Percentiles rank a stretch among this genome's conserved stretches.
phyloP scores from a whole-genome alignment of 805 yeast genomes.

The Tetrapisispora arboricola region DNA sequence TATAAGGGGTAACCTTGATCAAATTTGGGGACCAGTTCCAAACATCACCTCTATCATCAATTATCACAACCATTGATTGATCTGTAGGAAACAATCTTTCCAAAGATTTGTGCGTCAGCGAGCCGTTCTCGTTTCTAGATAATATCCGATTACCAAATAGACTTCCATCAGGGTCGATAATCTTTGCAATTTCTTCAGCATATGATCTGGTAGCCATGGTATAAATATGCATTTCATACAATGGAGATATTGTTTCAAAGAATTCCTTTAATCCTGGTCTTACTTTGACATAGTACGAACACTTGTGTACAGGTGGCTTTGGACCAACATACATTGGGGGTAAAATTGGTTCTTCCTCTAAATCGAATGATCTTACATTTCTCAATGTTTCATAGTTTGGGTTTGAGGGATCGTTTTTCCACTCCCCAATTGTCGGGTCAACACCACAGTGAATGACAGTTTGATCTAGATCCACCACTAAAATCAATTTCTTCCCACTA shows the following conservation, averaged over 20 bases:
- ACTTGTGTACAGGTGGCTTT: conserved; percentile 44
- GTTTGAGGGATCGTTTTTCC: conserved; percentile 79
- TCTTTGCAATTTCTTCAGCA: conserved; percentile 79
- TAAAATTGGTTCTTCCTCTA: conserved; percentile 61
- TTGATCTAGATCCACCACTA: conserved; percentile 95
- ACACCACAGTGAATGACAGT: conserved; percentile 97
- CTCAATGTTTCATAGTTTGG: conserved; percentile 79
- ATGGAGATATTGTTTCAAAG: conserved; percentile 47
- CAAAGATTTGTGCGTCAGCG: conserved; percentile 77
- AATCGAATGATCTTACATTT: conserved; percentile 66
- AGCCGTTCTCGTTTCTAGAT: conserved; percentile 91
- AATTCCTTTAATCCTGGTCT: conserved; percentile 81
- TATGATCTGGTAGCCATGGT: conserved; percentile 97
- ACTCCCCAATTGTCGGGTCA: conserved; percentile 92
- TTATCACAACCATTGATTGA: conserved; percentile 90
- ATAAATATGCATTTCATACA: conserved; percentile 86
- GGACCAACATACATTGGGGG: conserved; percentile 56
- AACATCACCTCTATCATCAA: conserved; percentile 96
- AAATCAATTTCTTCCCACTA: conserved; percentile 56
- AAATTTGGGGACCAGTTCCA: conserved; percentile 96
- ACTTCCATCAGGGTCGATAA: conserved; percentile 81
- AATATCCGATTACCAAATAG: conserved; percentile 87
- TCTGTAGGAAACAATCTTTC: conserved; percentile 89
- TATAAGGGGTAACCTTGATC: conserved; percentile 89
- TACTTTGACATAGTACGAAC: conserved; percentile 88